Evolutionary conservation across 352 stramenopile species (phyloP), one percentile per base, ranked within the genome.

Genomic region (Saprolegnia parasitica): DNA sequence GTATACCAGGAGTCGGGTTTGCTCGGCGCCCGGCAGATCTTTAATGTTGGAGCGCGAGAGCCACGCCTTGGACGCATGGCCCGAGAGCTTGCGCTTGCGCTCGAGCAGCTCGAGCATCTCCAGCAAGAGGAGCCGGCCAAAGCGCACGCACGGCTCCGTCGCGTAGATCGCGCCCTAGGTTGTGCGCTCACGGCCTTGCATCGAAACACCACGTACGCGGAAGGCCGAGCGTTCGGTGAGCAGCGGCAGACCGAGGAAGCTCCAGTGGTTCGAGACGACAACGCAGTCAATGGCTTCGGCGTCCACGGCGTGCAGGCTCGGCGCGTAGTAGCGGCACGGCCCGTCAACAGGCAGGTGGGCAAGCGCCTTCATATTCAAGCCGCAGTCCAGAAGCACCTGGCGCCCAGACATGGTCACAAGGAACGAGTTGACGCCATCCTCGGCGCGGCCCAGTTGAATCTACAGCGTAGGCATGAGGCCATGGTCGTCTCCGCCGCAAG

Each of bases 311-410:
- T 67, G 32, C 2, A 81, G 47, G n/a, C 73, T 72, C 26, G 76
- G 76, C 23, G 77, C 65, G 5, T 64, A 39, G 29, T 78, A 61
- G 49, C 72, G 67, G 40, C 74, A 58, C 74, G 70, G 70, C 42
- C 26, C 39, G 40, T 58, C 15, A 58, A 35, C 55, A 21, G 54
- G 20, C 52, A 47, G 50, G n/a, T 70, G 63, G 9, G 55, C 63
- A 1, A 70, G 23, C 6, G 63, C 63, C 29, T 54, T 74, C 32
- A 92, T 45, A 18, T 72, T 58, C 29, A 74, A 67, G 49, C 83
- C 84, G 62, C 83, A 93, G 76, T 95, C 87, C 55, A 95, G 76
- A 62, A 95, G 77, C 56, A 95, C 71, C 63, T 95, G 83, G 57
- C 81, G 90, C 56, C 87, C 87, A 61, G 81, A 84, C 26, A 93